Percentiles rank a stretch among this genome's conserved stretches.
These are phyloP conservation scores for Hemileccinum rubropunctum DNA, from an alignment of 768 basidiomycete genomes.

Conservation along the genomic window DNA sequence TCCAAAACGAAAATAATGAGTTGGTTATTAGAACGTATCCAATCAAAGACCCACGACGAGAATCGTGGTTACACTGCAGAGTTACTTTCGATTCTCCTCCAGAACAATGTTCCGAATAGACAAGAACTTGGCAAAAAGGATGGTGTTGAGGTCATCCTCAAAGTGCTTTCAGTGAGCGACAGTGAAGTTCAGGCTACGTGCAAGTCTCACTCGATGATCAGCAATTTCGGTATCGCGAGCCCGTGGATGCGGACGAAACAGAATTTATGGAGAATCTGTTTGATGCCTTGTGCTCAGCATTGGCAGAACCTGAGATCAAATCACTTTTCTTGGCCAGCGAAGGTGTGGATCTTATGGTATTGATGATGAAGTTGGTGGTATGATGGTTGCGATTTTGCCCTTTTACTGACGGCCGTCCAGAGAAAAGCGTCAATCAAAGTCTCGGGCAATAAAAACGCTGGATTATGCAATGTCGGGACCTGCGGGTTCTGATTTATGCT, in stretches of 20 bases:
- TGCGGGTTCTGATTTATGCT: constrained; percentile 66
- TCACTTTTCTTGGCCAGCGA: constrained; percentile 82
- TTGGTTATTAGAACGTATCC: constrained; percentile 80
- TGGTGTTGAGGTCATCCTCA: constrained; percentile 75
- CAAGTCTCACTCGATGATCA: constrained; percentile 31
- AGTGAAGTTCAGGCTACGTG: constrained; percentile 1
- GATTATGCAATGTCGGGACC: constrained; percentile 87
- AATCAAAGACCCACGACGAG: constrained; percentile 73
- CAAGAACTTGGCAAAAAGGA: constrained; percentile 66
- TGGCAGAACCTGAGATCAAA: constrained; percentile 79
- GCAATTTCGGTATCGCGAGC: constrained; percentile 88
- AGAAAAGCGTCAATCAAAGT: constrained; percentile 78
- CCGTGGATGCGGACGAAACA: constrained; percentile 81
- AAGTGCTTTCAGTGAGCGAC: constrained; percentile 72
- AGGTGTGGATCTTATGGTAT: constrained; percentile 95
- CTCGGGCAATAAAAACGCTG: constrained; percentile 84
- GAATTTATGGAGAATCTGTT: constrained; percentile 99
- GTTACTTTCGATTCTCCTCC: constrained; percentile 86
- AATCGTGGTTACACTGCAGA: constrained; percentile 94
- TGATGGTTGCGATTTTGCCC: not conserved
- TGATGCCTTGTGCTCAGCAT: constrained; percentile 81
- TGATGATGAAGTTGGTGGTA: constrained; percentile 88
- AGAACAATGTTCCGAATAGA: constrained; percentile 68
- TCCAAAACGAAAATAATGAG: constrained; percentile 69
- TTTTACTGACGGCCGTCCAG: constrained; percentile 37